Evolutionary conservation across 306 rosid species (phyloP).

Genomic region (Cucumis hystrix): DNA sequence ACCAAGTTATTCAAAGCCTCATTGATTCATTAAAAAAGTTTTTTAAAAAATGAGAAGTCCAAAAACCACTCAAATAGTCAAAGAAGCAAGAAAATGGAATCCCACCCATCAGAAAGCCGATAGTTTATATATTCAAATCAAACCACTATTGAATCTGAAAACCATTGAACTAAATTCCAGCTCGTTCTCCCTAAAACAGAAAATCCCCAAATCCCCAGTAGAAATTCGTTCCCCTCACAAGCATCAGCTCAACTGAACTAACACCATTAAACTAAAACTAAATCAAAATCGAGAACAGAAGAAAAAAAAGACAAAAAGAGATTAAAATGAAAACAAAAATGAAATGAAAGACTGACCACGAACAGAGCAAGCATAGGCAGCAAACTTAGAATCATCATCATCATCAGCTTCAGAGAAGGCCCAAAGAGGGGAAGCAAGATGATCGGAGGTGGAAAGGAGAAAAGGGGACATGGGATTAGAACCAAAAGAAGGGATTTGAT

Average conservation of each 20-base stretch:
- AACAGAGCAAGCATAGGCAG: conserved; percentile 18
- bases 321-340: neutral
- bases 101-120: neutral
- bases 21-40: neutral
- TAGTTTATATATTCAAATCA: neutral
- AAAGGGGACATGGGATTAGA: conserved; percentile 54
- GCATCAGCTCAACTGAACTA: neutral
- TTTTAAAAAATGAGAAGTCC: neutral
- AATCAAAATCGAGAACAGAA: neutral
- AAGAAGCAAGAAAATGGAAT: neutral
- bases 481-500: conserved; percentile 38
- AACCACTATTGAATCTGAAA: neutral
- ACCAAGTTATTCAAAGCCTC: neutral
- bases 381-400: conserved; percentile 9
- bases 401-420: conserved; percentile 36
- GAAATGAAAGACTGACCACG: conserved; percentile 1
- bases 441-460: conserved; percentile 35
- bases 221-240: neutral
- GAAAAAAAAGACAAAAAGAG: neutral
- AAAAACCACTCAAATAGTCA: neutral
- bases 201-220: neutral
- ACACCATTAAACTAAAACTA: neutral
- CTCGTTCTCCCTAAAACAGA: neutral
- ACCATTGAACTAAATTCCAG: neutral
- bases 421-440: conserved; percentile 62